A percentile compares a stretch with the other conserved stretches of the same genome.
phyloP scores from a whole-genome alignment of 768 basidiomycete species.

The Auriscalpium orientale region DNA sequence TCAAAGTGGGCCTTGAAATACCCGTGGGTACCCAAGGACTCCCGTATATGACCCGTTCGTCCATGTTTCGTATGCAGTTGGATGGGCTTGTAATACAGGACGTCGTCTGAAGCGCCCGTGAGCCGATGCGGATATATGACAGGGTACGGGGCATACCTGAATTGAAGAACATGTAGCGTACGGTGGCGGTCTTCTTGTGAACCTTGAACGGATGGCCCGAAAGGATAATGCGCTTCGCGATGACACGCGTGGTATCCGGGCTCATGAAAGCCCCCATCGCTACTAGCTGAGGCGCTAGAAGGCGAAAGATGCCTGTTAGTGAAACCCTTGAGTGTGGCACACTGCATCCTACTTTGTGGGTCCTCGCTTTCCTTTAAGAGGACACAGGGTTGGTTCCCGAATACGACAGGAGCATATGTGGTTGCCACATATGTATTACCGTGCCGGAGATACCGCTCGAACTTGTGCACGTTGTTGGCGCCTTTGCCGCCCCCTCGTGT shows the following conservation, averaged over 20 bases:
- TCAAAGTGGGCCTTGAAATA: conserved; percentile 96
- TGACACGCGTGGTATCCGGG: conserved; percentile 84
- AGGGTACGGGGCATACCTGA: conserved; percentile 38
- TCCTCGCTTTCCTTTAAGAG: conserved; percentile 67
- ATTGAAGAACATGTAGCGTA: conserved; percentile 99
- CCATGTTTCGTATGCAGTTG: conserved; percentile 91
- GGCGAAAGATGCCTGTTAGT: conserved; percentile 3
- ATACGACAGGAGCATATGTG: conserved; percentile 80
- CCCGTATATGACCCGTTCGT: conserved; percentile 79
- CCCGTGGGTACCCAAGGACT: conserved; percentile 93
- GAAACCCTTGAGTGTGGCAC: no score
- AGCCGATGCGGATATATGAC: conserved; percentile 3
- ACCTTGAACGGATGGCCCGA: conserved; percentile 97
- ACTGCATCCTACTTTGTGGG: conserved; percentile 45
- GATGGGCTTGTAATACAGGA: conserved; percentile 88
- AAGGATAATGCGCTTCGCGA: conserved; percentile 89
- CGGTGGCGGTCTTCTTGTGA: conserved; percentile 93
- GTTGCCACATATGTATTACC: conserved; percentile 79
- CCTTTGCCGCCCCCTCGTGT: conserved; percentile 85
- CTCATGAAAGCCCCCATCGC: conserved; percentile 84
- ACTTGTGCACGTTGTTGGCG: conserved; percentile 96
- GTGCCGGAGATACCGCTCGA: conserved; percentile 82
- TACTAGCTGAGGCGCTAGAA: conserved; percentile 70
- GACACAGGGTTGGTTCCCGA: conserved; percentile 77
- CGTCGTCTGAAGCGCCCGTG: conserved; percentile 51